Base-by-base conservation (phyloP, 176 grass and related monocot species). In the Ensete glaucum region DNA sequence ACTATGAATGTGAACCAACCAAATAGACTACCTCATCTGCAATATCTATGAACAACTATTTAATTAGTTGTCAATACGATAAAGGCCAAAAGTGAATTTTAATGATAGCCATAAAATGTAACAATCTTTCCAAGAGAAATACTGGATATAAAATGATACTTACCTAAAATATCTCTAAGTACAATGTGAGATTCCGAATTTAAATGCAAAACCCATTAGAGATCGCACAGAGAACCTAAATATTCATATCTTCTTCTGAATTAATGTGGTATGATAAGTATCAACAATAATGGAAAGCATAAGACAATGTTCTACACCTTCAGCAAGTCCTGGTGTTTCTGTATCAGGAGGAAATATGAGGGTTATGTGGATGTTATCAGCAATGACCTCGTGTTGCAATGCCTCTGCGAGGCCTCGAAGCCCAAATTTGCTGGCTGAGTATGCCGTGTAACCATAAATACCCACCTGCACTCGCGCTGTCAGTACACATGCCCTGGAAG, bases 361-460 rank as follows among this genome's bases (percentile, higher is more conserved):
- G 90, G 57, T 19, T 24, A 96, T 79, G 27, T 85, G 87, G 75
- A 92, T 96, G 24, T 90, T 89, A 53, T 92, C 85, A 6, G 58
- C 52, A 69, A 90, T 85, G 9, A 96, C 85, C 57, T 62, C 57
- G 20, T 62, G 57, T n/a, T 62, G 89, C 76, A 96, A 78, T 1
- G 89, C 79, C 81, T 96, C 92, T 0, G 72, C 89, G 10, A 96
- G 73, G 72, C 92, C 92, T 1, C 89, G 77, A 26, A 96, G 78
- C 9, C 86, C 89, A 77, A 96, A 96, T 76, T 96, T 96, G 83
- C 92, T 96, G 1, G 92, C 92, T 0, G 92, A 88, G 62, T 92
- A 96, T 1, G 89, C 89, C 8, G 89, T 90, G 81, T 92, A 96
- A 50, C 92, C 92, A 50, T 96, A 96, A 50, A 89, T 52, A 26